Evolutionary conservation across 2,329 filamentous ascomycete species (phyloP).

Genomic region (Paraphaeosphaeria sporulosa): DNA sequence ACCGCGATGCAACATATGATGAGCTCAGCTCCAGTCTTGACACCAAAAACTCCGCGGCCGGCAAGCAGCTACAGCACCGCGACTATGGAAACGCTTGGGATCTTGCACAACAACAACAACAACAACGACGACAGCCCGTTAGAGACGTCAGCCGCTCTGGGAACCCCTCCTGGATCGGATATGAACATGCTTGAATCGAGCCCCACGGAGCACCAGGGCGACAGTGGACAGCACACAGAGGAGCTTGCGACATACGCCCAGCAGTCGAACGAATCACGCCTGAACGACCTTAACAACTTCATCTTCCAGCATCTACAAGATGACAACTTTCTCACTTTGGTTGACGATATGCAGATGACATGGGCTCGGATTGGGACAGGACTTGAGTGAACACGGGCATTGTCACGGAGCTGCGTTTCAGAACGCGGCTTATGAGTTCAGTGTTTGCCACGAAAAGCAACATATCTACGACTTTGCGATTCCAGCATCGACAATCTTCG

Average conservation of each 20-base stretch:
- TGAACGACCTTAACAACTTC: constrained; percentile 57
- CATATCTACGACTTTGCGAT: neutral
- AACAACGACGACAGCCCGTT: constrained; percentile 16
- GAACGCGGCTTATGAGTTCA: neutral
- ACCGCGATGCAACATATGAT: constrained; percentile 16
- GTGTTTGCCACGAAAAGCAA: neutral
- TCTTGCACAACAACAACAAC: constrained; percentile 8
- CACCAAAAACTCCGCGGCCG: constrained; percentile 17
- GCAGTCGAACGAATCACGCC: constrained; percentile 52
- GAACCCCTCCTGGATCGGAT: constrained; percentile 18
- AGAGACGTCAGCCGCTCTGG: constrained; percentile 9
- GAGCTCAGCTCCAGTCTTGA: constrained; percentile 20
- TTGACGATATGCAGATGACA: constrained; percentile 58
- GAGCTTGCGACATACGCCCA: constrained; percentile 44
- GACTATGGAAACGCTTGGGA: constrained; percentile 30
- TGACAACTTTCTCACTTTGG: constrained; percentile 59
- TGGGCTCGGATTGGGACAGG: constrained; percentile 50
- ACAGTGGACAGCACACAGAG: constrained; percentile 13
- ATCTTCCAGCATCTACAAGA: constrained; percentile 60
- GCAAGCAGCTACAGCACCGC: constrained; percentile 20
- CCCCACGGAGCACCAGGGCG: neutral
- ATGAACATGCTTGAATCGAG: constrained; percentile 2
- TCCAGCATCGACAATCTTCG: neutral
- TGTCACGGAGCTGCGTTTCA: neutral
- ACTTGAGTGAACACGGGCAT: constrained; percentile 1